Base-by-base conservation (phyloP, 345 rosid species). In the Crucihimalaya himalaica region DNA sequence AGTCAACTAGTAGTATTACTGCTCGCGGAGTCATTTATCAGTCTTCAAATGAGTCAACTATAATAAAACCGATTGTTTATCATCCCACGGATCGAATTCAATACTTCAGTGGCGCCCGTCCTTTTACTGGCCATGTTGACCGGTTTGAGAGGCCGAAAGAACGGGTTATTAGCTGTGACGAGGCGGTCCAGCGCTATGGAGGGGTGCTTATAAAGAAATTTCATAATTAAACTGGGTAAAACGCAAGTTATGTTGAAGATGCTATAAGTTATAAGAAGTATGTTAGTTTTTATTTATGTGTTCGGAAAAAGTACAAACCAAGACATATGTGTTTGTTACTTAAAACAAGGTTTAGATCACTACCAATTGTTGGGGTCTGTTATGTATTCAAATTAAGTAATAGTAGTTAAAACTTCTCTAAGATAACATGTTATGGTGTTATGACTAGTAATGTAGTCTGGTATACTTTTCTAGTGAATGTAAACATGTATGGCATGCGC, bases 121-220 rank as follows among this genome's bases (percentile, higher is more conserved):
- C 60, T 74, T 47, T 47, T 27, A 39, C 28, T 1, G 67, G 53
- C 40, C 34, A 74, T 25, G 35, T 8, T 4, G 32, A 25, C 42
- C 74, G 34, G 18, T 23, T 35, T 31, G 57, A 43, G 23, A 54
- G 16, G 74, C 64, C 74, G 11, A 68, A 52, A 9, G 65, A 19
- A 47, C 39, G 51, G 42, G 37, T 58, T 31, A 68, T 76, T 18
- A 76, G 0, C 57, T 76, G 79, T n/a, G 79, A 76, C 6, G 65
- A 76, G 58, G 79, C 79, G 5, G 28, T 31, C 25, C 18, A 53
- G 27, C 70, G 18, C 23, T 76, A 60, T 61, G 74, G 74, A 53
- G 79, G 79, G 10, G 51, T 76, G 43, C 65, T 75, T 53, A 62
- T 75, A 32, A 75, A 75, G 58, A 52, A 76, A 9, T 62, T 52